Percentiles rank a stretch among this genome's conserved stretches.
These are phyloP conservation scores for Chaetomium sp. DNA, from an alignment of 2,329 filamentous ascomycete genomes.

Conservation along the genomic window DNA sequence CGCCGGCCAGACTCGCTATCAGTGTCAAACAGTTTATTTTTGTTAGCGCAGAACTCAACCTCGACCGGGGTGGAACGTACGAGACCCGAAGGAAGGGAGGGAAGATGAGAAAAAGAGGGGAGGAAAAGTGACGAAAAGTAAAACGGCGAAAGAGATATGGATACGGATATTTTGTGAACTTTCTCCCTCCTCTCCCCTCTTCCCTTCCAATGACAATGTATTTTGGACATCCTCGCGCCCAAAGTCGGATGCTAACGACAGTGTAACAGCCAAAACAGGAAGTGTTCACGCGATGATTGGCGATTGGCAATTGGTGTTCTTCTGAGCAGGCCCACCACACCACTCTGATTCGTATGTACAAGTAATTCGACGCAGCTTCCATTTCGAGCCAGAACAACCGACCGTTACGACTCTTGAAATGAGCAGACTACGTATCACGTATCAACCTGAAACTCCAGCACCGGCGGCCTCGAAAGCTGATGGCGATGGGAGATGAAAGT, in stretches of 20 bases:
- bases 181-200: background rate
- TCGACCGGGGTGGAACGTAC: too few relatives aligned
- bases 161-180: background rate
- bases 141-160: background rate
- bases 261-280: background rate
- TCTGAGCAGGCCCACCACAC: background rate
- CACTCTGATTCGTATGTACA: too few relatives aligned
- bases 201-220: background rate
- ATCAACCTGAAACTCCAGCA: background rate
- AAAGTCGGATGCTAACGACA: background rate
- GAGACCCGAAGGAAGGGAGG: background rate
- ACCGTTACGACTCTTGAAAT: background rate
- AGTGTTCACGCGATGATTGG: background rate
- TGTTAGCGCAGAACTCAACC: background rate
- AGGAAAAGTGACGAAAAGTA: background rate
- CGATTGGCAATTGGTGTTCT: too few relatives aligned
- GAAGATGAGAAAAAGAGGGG: background rate
- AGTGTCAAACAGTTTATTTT: too few relatives aligned
- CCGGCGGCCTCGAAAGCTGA: slow-evolving; percentile 6
- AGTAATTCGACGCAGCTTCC: background rate
- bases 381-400: background rate
- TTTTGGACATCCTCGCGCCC: background rate
- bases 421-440: background rate
- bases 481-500: background rate
- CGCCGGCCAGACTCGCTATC: too few relatives aligned